Evolutionary conservation across 2,329 filamentous ascomycete species (phyloP).

Genomic region (Aspergillus chevalieri): DNA sequence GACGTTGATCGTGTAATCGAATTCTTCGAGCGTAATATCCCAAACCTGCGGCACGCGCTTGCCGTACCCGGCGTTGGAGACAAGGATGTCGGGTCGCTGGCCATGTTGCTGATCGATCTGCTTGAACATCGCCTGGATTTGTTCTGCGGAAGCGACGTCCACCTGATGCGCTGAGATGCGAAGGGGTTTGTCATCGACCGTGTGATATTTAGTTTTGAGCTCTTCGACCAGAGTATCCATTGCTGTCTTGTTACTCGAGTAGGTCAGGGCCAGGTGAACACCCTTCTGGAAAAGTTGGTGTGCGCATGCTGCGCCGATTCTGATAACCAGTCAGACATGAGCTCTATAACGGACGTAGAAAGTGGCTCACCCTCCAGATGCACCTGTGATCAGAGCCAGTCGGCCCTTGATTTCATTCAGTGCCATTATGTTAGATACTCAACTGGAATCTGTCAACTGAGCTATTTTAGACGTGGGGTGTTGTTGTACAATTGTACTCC

Average conservation of each 20-base stretch:
- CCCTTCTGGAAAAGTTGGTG: conserved; percentile 49
- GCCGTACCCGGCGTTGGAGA: conserved; percentile 62
- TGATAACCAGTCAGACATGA: conserved; percentile 22
- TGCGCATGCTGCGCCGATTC: conserved; percentile 57
- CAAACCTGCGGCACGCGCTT: conserved; percentile 52
- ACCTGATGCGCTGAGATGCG: conserved; percentile 52
- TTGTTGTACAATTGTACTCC: not conserved
- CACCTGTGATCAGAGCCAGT: conserved; percentile 55
- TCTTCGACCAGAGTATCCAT: conserved; percentile 42
- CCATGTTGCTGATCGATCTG: conserved; percentile 51
- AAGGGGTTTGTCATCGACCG: conserved; percentile 16
- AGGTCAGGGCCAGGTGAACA: conserved; percentile 54
- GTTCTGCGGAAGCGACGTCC: conserved; percentile 51
- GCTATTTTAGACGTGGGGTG: not conserved
- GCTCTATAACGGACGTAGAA: not conserved
- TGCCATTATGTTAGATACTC: conserved; percentile 6
- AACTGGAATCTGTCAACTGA: not conserved
- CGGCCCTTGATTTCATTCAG: conserved; percentile 47
- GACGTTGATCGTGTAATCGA: conserved; percentile 56
- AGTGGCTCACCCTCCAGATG: conserved; percentile 52
- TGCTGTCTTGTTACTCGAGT: conserved; percentile 46
- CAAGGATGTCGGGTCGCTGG: conserved; percentile 55
- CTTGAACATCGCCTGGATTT: conserved; percentile 50
- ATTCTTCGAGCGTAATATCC: conserved; percentile 59
- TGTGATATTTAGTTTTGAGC: conserved; percentile 29